Conservation (phyloP, 805 yeast genomes). For the Metschnikowia shivogae region DNA sequence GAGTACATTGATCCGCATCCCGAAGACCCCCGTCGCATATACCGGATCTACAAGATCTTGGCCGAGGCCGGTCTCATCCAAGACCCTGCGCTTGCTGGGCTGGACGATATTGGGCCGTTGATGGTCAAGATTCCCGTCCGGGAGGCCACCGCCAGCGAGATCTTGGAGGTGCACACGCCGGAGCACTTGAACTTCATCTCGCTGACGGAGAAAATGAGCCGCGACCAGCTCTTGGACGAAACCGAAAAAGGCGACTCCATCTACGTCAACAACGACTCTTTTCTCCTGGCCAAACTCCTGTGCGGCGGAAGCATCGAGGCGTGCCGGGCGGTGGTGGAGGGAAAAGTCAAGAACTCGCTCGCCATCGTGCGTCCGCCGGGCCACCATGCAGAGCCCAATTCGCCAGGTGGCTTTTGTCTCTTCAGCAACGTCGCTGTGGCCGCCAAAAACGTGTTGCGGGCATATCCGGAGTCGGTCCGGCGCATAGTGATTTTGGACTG, state of each 20-base stretch:
- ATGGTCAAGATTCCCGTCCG: conserved; percentile 89
- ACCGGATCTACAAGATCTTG: conserved; percentile 84
- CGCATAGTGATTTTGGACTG: conserved; percentile 85
- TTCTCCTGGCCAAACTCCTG: conserved; percentile 79
- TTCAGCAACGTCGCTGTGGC: conserved; percentile 98
- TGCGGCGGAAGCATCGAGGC: conserved; percentile 98
- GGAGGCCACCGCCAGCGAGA: conserved; percentile 84
- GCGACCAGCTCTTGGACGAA: conserved; percentile 70
- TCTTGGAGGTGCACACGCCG: conserved; percentile 77
- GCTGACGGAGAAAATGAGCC: conserved; percentile 71
- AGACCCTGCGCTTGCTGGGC: conserved; percentile 71
- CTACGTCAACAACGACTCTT: conserved; percentile 88
- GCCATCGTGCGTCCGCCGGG: conserved; percentile 99
- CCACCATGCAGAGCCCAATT: conserved; percentile 97
- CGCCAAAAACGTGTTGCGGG: conserved; percentile 74
- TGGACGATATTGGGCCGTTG: conserved; percentile 73
- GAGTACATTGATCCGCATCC: conserved; percentile 99
- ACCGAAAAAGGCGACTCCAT: conserved; percentile 94
- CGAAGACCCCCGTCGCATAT: conserved; percentile 95
- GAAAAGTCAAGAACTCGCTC: conserved; percentile 81
- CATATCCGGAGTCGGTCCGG: conserved; percentile 85
- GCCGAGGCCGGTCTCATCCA: conserved; percentile 90
- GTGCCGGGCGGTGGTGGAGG: conserved; percentile 91
- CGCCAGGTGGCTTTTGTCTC: conserved; percentile 95
- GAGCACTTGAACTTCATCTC: conserved; percentile 74